Percentiles rank a stretch among this genome's conserved stretches.
Evolutionary conservation across 2,329 filamentous ascomycete genomes (phyloP).

Genomic region (Volutella citrinella): DNA sequence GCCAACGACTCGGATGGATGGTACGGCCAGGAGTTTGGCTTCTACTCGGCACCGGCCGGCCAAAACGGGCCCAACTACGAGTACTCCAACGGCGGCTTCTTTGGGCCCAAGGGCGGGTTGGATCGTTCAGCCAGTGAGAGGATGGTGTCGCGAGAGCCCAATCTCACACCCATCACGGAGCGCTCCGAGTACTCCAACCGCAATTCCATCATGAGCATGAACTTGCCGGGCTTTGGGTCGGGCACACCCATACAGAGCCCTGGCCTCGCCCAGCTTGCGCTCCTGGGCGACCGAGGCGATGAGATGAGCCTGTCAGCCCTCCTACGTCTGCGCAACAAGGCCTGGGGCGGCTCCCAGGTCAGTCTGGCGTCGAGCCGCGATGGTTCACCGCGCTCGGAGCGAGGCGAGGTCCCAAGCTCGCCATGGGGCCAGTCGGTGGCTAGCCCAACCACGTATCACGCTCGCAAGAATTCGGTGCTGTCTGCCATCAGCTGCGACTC

Average conservation of each 20-base stretch:
- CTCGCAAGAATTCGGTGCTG: conserved; percentile 48
- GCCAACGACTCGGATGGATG: conserved; percentile 91
- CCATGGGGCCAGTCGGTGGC: conserved; percentile 32
- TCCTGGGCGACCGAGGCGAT: conserved; percentile 52
- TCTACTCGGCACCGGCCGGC: conserved; percentile 67
- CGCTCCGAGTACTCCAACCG: conserved; percentile 93
- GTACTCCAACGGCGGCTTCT: conserved; percentile 82
- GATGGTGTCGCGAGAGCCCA: conserved; percentile 77
- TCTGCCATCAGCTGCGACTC: conserved; percentile 48
- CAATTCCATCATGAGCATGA: conserved; percentile 80
- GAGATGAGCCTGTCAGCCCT: conserved; percentile 73
- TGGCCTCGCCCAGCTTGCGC: conserved; percentile 73
- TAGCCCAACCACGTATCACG: conserved; percentile 31
- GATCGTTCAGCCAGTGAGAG: conserved; percentile 71
- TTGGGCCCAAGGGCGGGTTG: conserved; percentile 68
- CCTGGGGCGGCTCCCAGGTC: conserved; percentile 78
- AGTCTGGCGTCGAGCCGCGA: conserved; percentile 60
- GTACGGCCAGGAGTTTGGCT: conserved; percentile 95
- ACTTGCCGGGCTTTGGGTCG: conserved; percentile 38
- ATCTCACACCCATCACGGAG: conserved; percentile 93
- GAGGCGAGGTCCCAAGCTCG: conserved; percentile 45
- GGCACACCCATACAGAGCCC: conserved; percentile 60
- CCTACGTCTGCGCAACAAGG: conserved; percentile 67
- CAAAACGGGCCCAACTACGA: conserved; percentile 42
- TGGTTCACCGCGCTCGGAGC: conserved; percentile 48